Percentiles rank a stretch among this genome's conserved stretches.
These are phyloP conservation scores for Mortierella sp. DNA, from an alignment of 371 early-diverging fungal species.

Conservation along the genomic window DNA sequence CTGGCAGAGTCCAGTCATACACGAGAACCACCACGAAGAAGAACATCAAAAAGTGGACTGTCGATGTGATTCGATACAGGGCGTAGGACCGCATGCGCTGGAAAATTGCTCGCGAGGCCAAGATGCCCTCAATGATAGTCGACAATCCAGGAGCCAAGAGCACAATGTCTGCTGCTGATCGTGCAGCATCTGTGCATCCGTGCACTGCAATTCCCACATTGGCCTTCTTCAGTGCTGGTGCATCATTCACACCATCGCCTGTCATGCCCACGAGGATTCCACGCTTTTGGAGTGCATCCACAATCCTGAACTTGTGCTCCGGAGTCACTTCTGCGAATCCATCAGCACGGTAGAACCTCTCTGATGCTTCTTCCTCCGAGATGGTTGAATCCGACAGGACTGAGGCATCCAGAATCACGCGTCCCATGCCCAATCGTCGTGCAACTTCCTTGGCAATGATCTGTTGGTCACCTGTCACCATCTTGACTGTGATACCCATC, in stretches of 20 bases:
- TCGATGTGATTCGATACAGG: conserved; percentile 93
- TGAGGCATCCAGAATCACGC: conserved; percentile 75
- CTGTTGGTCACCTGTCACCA: conserved; percentile 88
- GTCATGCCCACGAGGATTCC: conserved; percentile 88
- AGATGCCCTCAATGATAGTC: conserved; percentile 90
- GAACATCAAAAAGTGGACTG: conserved; percentile 92
- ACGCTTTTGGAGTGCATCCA: conserved; percentile 80
- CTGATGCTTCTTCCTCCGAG: conserved; percentile 62
- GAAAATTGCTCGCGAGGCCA: conserved; percentile 89
- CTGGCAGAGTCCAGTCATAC: conserved; percentile 85
- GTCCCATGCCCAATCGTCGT: conserved; percentile 72
- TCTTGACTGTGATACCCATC: conserved; percentile 79
- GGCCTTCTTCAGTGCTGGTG: conserved; percentile 89
- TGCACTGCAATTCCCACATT: conserved; percentile 91
- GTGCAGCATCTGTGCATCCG: conserved; percentile 93
- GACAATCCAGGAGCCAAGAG: conserved; percentile 89
- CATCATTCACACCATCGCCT: conserved; percentile 91
- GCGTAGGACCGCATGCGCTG: conserved; percentile 94
- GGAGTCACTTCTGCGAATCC: conserved; percentile 86
- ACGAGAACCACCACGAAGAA: conserved; percentile 88
- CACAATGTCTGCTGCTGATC: conserved; percentile 95
- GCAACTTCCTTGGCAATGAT: conserved; percentile 88
- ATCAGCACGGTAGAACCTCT: conserved; percentile 72
- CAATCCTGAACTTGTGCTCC: conserved; percentile 84
- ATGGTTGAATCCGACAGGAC: conserved; percentile 63